phyloP scores from a whole-genome alignment of 164 flowering plant species.

The Vitis rotundifolia region DNA sequence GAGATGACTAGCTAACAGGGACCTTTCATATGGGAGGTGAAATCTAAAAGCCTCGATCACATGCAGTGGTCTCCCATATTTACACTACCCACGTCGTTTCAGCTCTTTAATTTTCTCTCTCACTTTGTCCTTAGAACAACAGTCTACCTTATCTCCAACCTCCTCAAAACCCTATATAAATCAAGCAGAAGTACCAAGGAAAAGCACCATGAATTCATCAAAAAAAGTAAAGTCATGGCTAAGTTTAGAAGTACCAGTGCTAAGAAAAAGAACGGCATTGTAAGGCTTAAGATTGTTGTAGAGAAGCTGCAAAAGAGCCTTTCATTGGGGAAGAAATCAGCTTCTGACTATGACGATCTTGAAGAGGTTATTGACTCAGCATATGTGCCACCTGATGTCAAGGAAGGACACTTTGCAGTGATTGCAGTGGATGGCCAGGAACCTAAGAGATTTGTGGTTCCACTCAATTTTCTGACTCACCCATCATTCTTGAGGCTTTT shows the following conservation, averaged over 20 bases:
- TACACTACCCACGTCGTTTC: not conserved
- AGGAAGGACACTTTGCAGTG: constrained; percentile 75
- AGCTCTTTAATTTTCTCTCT: not conserved
- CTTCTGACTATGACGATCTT: too few species aligned
- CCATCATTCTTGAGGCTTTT: constrained; percentile 47
- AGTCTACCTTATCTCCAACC: not conserved
- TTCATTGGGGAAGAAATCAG: constrained; percentile 20
- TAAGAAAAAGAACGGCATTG: constrained; percentile 37
- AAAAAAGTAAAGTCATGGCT: constrained; percentile 5
- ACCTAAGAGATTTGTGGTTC: constrained; percentile 43
- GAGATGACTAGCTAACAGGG: constrained; percentile 15
- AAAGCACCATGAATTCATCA: not conserved
- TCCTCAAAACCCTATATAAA: not conserved
- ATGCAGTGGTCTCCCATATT: constrained; percentile 17
- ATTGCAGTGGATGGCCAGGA: constrained; percentile 42
- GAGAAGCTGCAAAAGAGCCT: constrained; percentile 48
- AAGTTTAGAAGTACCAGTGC: constrained; percentile 15
- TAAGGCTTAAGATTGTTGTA: constrained; percentile 36
- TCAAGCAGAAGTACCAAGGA: not conserved
- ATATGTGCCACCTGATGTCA: constrained; percentile 53
- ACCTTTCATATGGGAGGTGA: constrained; percentile 1
- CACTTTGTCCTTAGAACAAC: too few species aligned
- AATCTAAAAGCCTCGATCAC: constrained; percentile 2
- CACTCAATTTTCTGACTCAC: constrained; percentile 40
- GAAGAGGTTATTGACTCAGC: not conserved